Percentiles rank a stretch among this genome's conserved stretches.
These are phyloP conservation scores for Schizopora paradoxa DNA, from an alignment of 1,284 basidiomycete genomes.

Conservation along the genomic window DNA sequence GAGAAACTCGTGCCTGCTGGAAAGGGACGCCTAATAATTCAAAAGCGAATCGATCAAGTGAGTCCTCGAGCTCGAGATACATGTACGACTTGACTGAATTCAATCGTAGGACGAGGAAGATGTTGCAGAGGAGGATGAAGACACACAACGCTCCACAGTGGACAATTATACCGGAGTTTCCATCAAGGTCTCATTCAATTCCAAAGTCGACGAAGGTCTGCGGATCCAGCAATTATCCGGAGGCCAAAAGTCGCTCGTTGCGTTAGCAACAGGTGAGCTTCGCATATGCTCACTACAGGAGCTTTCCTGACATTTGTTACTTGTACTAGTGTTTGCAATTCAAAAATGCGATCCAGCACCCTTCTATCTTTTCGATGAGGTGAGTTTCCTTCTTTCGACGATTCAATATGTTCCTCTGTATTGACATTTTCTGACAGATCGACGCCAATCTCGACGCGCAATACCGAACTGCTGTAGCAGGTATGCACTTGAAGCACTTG, in stretches of 20 bases:
- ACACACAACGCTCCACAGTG: conserved; percentile 69
- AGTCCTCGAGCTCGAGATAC: too few species aligned
- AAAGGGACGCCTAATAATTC: conserved; percentile 86
- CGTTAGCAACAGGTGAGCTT: conserved; percentile 80
- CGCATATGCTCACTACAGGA: background rate
- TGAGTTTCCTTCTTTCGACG: conserved; percentile 25
- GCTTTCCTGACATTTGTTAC: background rate
- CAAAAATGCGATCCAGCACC: conserved; percentile 99
- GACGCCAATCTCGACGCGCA: conserved; percentile 98
- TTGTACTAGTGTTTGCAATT: conserved; percentile 94
- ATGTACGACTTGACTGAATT: background rate
- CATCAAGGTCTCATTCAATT: conserved; percentile 99
- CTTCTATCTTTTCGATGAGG: conserved; percentile 99
- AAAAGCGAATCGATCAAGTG: conserved; percentile 82
- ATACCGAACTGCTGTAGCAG: conserved; percentile 93
- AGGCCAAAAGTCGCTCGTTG: conserved; percentile 96
- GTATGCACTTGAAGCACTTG: conserved; percentile 38
- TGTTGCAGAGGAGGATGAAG: conserved; percentile 60
- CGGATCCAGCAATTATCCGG: conserved; percentile 96
- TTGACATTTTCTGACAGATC: conserved; percentile 46
- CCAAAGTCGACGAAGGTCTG: conserved; percentile 92
- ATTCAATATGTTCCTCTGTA: background rate
- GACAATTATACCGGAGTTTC: conserved; percentile 97
- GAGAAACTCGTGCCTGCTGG: conserved; percentile 96
- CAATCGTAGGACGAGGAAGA: conserved; percentile 58